Base-by-base conservation (phyloP, 164 flowering plant species). In the Magnolia sinica region DNA sequence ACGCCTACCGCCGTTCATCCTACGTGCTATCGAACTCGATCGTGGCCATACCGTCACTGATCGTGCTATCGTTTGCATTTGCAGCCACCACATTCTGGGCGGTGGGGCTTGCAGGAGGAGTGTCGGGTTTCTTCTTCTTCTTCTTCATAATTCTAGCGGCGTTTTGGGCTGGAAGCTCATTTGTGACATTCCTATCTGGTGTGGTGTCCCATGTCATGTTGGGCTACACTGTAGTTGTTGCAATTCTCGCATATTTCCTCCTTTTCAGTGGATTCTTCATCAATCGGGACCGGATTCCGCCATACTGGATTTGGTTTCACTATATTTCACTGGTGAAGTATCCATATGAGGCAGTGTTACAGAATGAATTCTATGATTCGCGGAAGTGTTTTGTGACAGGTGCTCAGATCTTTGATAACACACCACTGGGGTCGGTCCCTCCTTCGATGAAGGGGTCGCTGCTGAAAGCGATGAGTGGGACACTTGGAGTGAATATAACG, bases 221-320 rank as follows among this genome's bases (percentile, higher is more conserved):
- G 13, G 98, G 98, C 0, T 95, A 83, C 88, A 87, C 91, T 0
- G 89, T 93, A 1, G 97, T 93, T 6, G 91, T 95, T 0, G 92
- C 98, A 6, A 80, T 89, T 4, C 74, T 95, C 5, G 96, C 98
- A 19, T 93, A 95, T 79, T 93, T 91, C 76, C 86, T 93, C 1
- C 91, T 95, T 50, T 95, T 95, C 86, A 88, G 95, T 31, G 98
- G 98, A 4, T 95, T 95, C 86, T 93, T 92, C 90, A 93, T 93
- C 68, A 86, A 79, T 67, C 64, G 97, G 19, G 88, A 92, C 68
- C 78, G 98, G 7, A 92, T 93, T 67, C 98, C 98, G 0, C 18
- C 75, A 0, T 95, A 95, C 82, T 95, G 98, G 98, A 77, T 95
- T 0, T 95, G 98, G 98, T 95, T 93, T 77, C 98, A 95, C 79